A percentile compares a stretch with the other conserved stretches of the same genome.
phyloP scores from a whole-genome alignment of 352 stramenopile species.

The Phytophthora cactorum region DNA sequence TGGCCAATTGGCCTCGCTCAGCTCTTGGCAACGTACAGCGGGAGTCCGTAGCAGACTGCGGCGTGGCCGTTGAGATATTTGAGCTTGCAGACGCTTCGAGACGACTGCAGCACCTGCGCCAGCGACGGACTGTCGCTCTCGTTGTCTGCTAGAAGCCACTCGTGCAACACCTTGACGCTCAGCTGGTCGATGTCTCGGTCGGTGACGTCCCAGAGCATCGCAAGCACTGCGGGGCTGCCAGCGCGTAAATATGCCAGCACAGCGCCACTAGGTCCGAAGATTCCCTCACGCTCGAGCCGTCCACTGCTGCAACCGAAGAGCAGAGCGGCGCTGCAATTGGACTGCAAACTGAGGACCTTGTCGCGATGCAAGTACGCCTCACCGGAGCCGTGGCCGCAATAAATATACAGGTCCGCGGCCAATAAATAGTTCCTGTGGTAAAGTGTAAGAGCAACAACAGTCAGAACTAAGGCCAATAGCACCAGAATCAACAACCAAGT shows the following conservation, averaged over 20 bases:
- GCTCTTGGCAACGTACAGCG: conserved; percentile 50
- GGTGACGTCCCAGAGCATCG: conserved; percentile 99
- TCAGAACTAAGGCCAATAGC: conserved; percentile 2
- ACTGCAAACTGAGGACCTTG: conserved; percentile 65
- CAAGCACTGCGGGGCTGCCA: conserved; percentile 94
- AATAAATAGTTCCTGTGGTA: conserved; percentile 50
- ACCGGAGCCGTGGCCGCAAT: conserved; percentile 97
- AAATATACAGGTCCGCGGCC: conserved; percentile 93
- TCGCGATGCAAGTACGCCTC: conserved; percentile 92
- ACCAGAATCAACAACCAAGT: neutral
- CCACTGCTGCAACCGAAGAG: conserved; percentile 98
- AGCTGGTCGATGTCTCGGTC: conserved; percentile 98
- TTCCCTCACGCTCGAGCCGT: conserved; percentile 78
- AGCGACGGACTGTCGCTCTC: conserved; percentile 49
- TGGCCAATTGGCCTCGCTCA: conserved; percentile 15
- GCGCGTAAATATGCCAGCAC: conserved; percentile 94
- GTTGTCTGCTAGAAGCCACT: conserved; percentile 72
- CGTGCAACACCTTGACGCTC: conserved; percentile 62
- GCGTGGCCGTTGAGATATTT: conserved; percentile 94
- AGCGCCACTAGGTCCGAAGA: conserved; percentile 95
- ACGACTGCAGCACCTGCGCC: conserved; percentile 69
- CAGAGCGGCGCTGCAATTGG: conserved; percentile 82
- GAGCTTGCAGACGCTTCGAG: conserved; percentile 93
- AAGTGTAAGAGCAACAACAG: conserved; percentile 1
- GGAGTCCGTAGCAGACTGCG: conserved; percentile 96